Conservation (phyloP, 208 protist genomes). For the Blastocrithidia nonstop region DNA sequence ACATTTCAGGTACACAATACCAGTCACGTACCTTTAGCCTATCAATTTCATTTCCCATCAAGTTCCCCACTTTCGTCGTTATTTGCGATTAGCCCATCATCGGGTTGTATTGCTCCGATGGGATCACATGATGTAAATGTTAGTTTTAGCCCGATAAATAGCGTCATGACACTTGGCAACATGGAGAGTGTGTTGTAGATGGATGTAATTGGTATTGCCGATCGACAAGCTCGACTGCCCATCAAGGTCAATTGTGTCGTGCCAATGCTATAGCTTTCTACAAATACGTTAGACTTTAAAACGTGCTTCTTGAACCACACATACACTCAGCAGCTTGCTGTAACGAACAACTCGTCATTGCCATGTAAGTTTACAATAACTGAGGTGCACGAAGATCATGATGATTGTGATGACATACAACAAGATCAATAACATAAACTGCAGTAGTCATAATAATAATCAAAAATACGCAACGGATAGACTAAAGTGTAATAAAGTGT, state of each 20-base stretch:
- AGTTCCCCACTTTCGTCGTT: conserved; percentile 25
- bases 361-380: conserved; percentile 86
- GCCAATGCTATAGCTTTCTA: conserved; percentile 53
- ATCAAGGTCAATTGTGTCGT: conserved; percentile 77
- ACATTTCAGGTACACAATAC: conserved; percentile 84
- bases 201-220: too few species aligned
- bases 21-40: conserved; percentile 88
- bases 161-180: conserved; percentile 82
- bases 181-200: conserved; percentile 78
- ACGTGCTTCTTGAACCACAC: conserved; percentile 83
- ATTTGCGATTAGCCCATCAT: conserved; percentile 62
- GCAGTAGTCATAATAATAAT: too few species aligned
- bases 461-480: background rate
- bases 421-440: too few species aligned
- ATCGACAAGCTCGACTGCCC: too few species aligned
- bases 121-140: too few species aligned
- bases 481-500: background rate
- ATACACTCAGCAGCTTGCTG: conserved; percentile 71
- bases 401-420: too few species aligned
- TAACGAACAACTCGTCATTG: conserved; percentile 85
- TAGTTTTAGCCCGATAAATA: too few species aligned
- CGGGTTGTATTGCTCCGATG: too few species aligned
- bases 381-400: conserved; percentile 39
- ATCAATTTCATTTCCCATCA: conserved; percentile 58
- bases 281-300: conserved; percentile 70